Evolutionary conservation across 257 asterid species (phyloP).

Genomic region (Solanum ahanhuiri): DNA sequence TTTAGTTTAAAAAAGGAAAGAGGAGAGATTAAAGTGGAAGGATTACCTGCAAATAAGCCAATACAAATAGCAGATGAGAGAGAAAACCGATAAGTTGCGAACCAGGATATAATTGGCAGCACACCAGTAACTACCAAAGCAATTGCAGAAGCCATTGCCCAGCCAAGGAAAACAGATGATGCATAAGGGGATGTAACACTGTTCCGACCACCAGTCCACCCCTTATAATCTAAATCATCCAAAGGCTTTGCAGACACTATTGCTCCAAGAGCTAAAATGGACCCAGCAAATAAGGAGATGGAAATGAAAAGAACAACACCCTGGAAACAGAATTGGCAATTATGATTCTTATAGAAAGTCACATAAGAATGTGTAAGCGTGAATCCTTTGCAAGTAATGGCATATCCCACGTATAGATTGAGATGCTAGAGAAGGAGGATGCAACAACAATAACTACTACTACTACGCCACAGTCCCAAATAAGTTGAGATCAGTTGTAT

Average conservation of each 20-base stretch:
- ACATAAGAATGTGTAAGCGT: not conserved
- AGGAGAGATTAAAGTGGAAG: conserved; percentile 4
- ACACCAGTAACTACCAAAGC: conserved; percentile 77
- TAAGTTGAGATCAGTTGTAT: not conserved
- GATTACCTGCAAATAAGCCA: conserved; percentile 80
- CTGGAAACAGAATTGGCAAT: conserved; percentile 24
- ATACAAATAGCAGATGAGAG: conserved; percentile 81
- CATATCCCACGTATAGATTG: not conserved
- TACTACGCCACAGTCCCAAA: not conserved
- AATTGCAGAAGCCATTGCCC: conserved; percentile 93
- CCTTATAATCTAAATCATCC: conserved; percentile 78
- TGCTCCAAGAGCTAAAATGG: conserved; percentile 86
- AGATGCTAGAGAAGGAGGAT: not conserved
- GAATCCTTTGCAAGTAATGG: not conserved
- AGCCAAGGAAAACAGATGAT: conserved; percentile 81
- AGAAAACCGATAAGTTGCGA: conserved; percentile 88
- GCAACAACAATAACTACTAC: not conserved
- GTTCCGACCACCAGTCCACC: conserved; percentile 56
- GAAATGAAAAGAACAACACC: conserved; percentile 63
- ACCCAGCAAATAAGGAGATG: conserved; percentile 73
- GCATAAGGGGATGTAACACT: conserved; percentile 82
- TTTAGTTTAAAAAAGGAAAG: not conserved
- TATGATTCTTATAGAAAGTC: not conserved
- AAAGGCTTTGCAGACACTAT: conserved; percentile 93
- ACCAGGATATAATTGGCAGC: conserved; percentile 95